Evolutionary conservation across 768 basidiomycete genomes (phyloP), one percentile per base, ranked within the genome.

Genomic region (Suillus lakei): DNA sequence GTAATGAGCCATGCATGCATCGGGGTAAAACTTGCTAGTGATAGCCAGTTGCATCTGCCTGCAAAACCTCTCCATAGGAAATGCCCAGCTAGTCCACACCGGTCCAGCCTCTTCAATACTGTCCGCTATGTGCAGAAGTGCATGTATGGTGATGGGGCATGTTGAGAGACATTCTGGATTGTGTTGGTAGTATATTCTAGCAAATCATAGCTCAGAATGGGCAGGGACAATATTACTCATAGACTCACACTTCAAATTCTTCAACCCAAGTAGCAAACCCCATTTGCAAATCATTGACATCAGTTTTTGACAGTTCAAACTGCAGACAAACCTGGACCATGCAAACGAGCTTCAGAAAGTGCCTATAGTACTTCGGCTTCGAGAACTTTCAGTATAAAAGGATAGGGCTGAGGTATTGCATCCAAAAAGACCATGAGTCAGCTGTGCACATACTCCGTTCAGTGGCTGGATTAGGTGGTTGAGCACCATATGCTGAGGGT

Each of bases 341-440:
- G 4, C 66, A 46, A 23, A 82, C 77, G 16, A 85, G 77, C 3
- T 72, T 26, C 7, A 83, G 44, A 64, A 84, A 83, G 66, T 85
- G 83, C 0, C 75, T 65, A 65, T 80, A 85, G 67, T 83, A 84
- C 4, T 61, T 61, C 13, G 71, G 28, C 1, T 71, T 59, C 9
- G 12, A 36, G 68, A 84, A 84, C 0, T 72, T 68, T 10, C 72
- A 43, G 4, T 61, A 61, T 9, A 85, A 77, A 4, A 85, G 69
- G 9, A 79, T 67, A 2, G 60, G 60, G 0, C 39, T 23, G 13
- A 82, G 63, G 32, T 58, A 58, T 2, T 65, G 13, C 5, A 64
- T 23, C 66, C 70, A 72, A n/a, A 68, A 58, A 8, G 38, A 21
- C 36, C 63, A 69, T 0, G 62, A 60, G 50, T 73, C 70, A 12